Base-by-base conservation (phyloP, 805 yeast species). In the Candida insectalens region DNA sequence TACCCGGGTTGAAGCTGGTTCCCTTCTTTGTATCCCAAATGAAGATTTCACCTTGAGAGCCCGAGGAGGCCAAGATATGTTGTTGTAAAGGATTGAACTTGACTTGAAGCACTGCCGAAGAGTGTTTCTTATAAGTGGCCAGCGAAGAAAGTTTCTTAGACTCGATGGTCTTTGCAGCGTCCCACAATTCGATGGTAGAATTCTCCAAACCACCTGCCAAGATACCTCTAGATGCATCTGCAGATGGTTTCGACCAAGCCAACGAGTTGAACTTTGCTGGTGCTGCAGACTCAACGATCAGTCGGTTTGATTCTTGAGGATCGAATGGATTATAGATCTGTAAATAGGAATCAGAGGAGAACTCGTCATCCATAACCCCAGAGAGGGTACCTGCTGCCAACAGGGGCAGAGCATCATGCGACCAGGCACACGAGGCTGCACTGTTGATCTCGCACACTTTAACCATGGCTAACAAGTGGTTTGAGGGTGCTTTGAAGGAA, bases 361-460 rank as follows among this genome's bases (percentile, higher is more conserved):
- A 88, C 52, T 80, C 77, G 28, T 82, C 83, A 53, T 85, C 96
- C 47, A 92, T 81, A 10, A 96, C 94, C 6, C 97, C 97, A 0
- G 97, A 88, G n/a, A 84, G 82, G 1, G 96, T 82, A 16, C 96
- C 98, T 2, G 95, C 74, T 16, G 87, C 96, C 44, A 92, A 54
- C 35, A 73, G 59, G 13, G 96, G 96, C 40, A 76, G 60, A 27
- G 66, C 56, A 45, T 74, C 83, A 43, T 77, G 73, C 30, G 95
- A 83, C 96, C 97, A 89, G 29, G 97, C 94, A 62, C 92, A 85
- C n/a, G 95, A 78, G 34, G 96, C 88, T 10, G 96, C 83, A 46
- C 85, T 71, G 41, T 74, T 67, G 50, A 84, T 75, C 59, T 88
- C 96, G 57, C 76, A 74, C 45, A 92, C 68, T 60, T 84, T 85